phyloP scores from a whole-genome alignment of 371 early-diverging fungal species.

The Actinomucor elegans region DNA sequence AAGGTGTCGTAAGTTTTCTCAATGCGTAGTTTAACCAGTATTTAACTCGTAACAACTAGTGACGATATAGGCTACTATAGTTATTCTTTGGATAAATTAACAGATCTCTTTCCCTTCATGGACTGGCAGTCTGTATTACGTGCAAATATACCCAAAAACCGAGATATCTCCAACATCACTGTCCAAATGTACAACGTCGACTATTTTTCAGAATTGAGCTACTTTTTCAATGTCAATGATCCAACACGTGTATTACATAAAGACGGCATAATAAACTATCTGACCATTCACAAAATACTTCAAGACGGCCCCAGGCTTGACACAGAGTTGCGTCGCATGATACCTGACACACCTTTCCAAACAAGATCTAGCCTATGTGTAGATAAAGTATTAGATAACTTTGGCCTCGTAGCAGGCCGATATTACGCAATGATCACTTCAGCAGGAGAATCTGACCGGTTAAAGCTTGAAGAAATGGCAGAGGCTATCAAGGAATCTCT shows the following conservation, averaged over 20 bases:
- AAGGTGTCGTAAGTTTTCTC: conserved; percentile 11
- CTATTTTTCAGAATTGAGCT: conserved; percentile 17
- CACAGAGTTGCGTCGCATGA: conserved; percentile 38
- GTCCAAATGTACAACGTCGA: conserved; percentile 15
- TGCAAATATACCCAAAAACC: conserved; percentile 13
- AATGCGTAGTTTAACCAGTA: not conserved
- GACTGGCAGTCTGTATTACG: conserved; percentile 33
- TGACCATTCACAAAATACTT: conserved; percentile 21
- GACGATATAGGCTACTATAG: not conserved
- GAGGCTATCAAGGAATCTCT: conserved; percentile 34
- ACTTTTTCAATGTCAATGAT: conserved; percentile 19
- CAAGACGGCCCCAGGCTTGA: conserved; percentile 28
- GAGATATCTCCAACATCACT: conserved; percentile 28
- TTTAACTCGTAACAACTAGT: not conserved
- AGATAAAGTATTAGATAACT: conserved; percentile 39
- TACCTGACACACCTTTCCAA: conserved; percentile 24
- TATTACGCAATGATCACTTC: conserved; percentile 48
- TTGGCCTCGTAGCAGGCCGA: conserved; percentile 28
- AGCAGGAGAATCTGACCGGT: conserved; percentile 35
- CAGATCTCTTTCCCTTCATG: conserved; percentile 28
- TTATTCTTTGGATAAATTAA: conserved; percentile 28
- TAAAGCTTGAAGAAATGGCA: conserved; percentile 37
- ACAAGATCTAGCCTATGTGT: conserved; percentile 40
- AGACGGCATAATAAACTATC: conserved; percentile 32
- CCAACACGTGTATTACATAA: conserved; percentile 16